Evolutionary conservation across 129 eudicot genomes (phyloP).

Genomic region (Tagetes patula): DNA sequence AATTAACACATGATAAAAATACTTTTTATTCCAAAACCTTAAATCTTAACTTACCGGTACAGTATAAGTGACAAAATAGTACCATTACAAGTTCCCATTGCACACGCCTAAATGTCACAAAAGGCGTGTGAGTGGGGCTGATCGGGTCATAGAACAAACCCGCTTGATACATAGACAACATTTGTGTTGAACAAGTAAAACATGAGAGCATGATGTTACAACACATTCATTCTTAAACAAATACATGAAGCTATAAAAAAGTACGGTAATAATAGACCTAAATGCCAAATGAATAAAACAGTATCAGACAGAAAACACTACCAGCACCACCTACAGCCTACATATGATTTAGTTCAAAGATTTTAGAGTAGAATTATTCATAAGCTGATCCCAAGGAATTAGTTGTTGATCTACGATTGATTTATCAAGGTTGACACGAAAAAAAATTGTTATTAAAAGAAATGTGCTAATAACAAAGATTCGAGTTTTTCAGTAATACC

Average conservation of each 20-base stretch:
- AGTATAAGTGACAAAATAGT: too few species aligned
- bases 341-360: background rate
- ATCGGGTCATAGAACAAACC: background rate
- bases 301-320: background rate
- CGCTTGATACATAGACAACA: background rate
- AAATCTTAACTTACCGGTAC: too few species aligned
- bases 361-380: conserved; percentile 22
- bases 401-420: conserved; percentile 17
- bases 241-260: background rate
- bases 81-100: too few species aligned
- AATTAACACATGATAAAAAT: too few species aligned
- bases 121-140: background rate
- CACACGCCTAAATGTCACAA: background rate
- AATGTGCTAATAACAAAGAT: conserved; percentile 15
- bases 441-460: conserved; percentile 25
- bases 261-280: background rate
- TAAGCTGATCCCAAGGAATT: background rate
- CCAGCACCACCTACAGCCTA: background rate
- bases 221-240: background rate
- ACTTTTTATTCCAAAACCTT: too few species aligned
- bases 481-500: background rate
- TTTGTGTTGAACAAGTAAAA: background rate
- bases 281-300: background rate
- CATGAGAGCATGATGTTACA: background rate
- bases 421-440: conserved; percentile 16